Base-by-base conservation (phyloP, 2,329 filamentous ascomycete species). In the Hymenoscyphus repandus region DNA sequence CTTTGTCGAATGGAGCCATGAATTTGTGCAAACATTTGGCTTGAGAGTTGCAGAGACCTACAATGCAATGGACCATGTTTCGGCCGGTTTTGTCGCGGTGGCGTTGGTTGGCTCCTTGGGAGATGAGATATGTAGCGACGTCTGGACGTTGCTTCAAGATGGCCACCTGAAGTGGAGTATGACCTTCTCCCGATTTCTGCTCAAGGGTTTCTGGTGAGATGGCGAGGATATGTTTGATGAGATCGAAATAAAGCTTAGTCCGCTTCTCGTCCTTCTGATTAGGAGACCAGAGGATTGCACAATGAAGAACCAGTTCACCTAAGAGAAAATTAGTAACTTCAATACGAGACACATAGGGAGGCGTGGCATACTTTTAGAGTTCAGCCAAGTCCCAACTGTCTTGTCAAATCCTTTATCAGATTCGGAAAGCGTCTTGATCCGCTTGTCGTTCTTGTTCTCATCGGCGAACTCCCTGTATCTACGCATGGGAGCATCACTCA, bases 101-200 rank as follows among this genome's bases (percentile, higher is more conserved):
- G 1, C 80, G 79, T 62, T 88, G 83, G 62, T 93, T 81, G 2
- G 87, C 86, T 2, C 86, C 87, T 22, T 78, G 79, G 1, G 76
- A 71, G 45, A 92, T 74, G 33, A 95, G 74, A 0, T 80, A 71
- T 60, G 80, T 78, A 13, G 78, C 77, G 17, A 78, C 76, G 1
- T 80, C 70, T 13, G 74, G 59, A 17, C 77, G 75, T 10, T 78
- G 75, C 2, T 79, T 68, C 2, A 73, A 68, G 54, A 83, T 85
- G 1, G 88, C 87, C 9, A 88, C 65, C 50, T 83, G 76, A 1
- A 95, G 72, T 1, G 89, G 88, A 0, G 87, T 91, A 45, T 77
- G 70, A 0, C 80, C 80, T 6, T 70, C 62, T 1, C 72, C 66
- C 1, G 76, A 80, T 60, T 81, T 87, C 45, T 76, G 73, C 50